Conservation (phyloP, 2,329 filamentous ascomycete species). For the Nannizzia gypsea region DNA sequence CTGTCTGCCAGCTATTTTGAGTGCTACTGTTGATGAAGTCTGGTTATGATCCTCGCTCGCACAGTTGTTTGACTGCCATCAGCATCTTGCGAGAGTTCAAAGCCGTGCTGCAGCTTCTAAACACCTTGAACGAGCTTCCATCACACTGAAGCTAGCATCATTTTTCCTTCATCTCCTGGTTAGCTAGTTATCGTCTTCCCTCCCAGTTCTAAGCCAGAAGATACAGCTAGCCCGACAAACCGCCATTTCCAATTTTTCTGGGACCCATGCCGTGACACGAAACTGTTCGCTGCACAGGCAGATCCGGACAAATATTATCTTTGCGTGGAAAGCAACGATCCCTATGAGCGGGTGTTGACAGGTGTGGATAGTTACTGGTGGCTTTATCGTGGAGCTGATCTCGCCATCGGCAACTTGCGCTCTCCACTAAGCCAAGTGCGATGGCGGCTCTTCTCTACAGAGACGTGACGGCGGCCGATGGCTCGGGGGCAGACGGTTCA, state of each 20-base stretch:
- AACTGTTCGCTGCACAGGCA: not conserved
- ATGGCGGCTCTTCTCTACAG: not conserved
- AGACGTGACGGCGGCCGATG: too few relatives aligned
- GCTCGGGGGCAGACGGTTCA: not conserved
- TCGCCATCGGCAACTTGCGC: not conserved
- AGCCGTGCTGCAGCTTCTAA: not conserved
- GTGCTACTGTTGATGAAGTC: not conserved
- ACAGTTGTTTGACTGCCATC: not conserved
- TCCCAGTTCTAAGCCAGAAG: too few relatives aligned
- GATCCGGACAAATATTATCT: not conserved
- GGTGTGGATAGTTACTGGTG: not conserved
- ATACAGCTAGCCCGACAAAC: not conserved
- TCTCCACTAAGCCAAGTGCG: not conserved
- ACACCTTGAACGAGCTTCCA: not conserved
- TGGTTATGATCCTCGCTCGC: not conserved
- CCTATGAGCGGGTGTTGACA: not conserved
- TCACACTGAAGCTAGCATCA: not conserved
- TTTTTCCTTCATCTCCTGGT: not conserved
- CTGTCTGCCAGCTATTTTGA: not conserved
- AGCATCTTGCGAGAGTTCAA: not conserved
- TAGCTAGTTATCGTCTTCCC: not conserved
- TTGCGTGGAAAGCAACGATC: not conserved
- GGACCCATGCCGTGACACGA: not conserved
- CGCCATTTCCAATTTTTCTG: not conserved
- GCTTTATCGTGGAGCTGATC: not conserved